Base-by-base conservation (phyloP, 1,284 basidiomycete genomes). In the Cryptococcus amylolentus region DNA sequence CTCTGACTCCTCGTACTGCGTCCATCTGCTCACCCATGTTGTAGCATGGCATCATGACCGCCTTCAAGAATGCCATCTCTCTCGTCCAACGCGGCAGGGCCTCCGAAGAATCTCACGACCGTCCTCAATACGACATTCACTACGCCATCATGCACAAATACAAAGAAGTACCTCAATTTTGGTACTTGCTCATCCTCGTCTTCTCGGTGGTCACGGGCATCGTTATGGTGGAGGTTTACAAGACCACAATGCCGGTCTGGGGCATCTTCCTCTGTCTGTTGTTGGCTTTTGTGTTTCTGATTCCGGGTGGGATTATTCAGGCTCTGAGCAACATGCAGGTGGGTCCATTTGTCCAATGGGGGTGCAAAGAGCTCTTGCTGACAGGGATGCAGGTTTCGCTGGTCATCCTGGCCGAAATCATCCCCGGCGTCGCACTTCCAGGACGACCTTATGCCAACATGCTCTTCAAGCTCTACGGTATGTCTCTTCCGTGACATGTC, bases 111-210 rank as follows among this genome's bases (percentile, higher is more conserved):
- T 16, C 27, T 27, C 51, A 54, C 31, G 28, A 54, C 35, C 37
- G 38, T 13, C 55, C 50, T 16, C 45, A 55, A 18, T 52, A 52
- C 46, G 57, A 59, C 40, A 53, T 59, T 12, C 57, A 59, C 23
- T 53, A 52, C 27, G 41, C 42, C 38, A 81, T 94, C 39, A 94
- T 93, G 89, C 80, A 81, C 51, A 81, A 78, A 38, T 94, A 94
- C 72, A 77, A 81, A 1, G 88, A 91, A 69, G 88, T 90, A 16
- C 89, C 90, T 0, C 77, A 80, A 51, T 87, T 81, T 81, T 91
- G 88, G 88, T 92, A 88, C 72, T 55, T 73, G n/a, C 68, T 89
- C 53, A 86, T 88, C 51, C 56, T 84, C 51, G 60, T 82, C 54
- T 23, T 55, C 13, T 82, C 84, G 57, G 78, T 89, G 63, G 78